Evolutionary conservation across 768 basidiomycete genomes (phyloP), one percentile per base, ranked within the genome.

Genomic region (Boletales sp.): DNA sequence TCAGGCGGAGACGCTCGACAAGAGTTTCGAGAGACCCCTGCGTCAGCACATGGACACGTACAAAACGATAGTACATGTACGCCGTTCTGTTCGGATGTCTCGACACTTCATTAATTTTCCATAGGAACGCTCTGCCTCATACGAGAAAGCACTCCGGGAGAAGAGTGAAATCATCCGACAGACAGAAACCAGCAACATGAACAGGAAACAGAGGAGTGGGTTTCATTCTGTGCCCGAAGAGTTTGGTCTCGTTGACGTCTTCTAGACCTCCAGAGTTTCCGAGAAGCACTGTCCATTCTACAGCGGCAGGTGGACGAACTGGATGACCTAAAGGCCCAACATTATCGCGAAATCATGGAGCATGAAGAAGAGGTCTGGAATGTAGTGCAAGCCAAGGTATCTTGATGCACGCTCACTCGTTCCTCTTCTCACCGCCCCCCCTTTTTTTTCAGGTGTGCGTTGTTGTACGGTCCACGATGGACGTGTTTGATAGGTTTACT

Each of bases 351-450:
- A 59, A 92, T 95, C 46, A 71, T 93, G 43, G 89, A 90, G 51
- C 93, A 94, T 58, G 94, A 97, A 70, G 91, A 94, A 58, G 86
- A 95, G 67, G 87, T 92, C n/a, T 97, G 94, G 94, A 84, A 94
- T 59, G 81, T 83, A 13, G 90, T 95, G 7, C 84, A 94, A 64
- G 81, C 77, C 54, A 95, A 94, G 75, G 87, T 88, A 56, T 66
- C 34, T 13, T 48, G 18, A 34, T 21, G 30, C n/a, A 27, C 32
- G 30, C 30, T 7, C 18, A 14, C 27, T 11, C 39, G 29, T 50
- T 52, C 34, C 30, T 52, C 43, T 53, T 46, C 52, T 53, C 39
- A 62, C 38, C 35, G 57, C 24, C 4, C 24, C 24, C 24, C 6
- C 6, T 34, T n/a, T 51, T 51, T 18, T 52, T 11, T 34, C 48